Base-by-base conservation (phyloP, 495 filamentous ascomycete species). In the Xylaria bambusicola region DNA sequence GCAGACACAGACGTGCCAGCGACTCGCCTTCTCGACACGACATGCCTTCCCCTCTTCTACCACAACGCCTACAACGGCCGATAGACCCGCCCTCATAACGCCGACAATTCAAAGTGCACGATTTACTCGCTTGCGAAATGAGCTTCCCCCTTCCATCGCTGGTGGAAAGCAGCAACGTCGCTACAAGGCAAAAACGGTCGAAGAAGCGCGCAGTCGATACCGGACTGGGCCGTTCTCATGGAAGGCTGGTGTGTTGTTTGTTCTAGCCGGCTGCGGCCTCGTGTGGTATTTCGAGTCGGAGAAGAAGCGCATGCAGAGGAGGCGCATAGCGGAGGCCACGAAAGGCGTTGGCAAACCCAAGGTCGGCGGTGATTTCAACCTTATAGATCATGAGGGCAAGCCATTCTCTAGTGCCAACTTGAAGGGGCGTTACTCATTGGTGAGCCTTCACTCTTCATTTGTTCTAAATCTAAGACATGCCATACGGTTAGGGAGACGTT, bases 271-370 rank as follows among this genome's bases (percentile, higher is more conserved):
- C 60, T 83, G 74, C 2, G 89, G 86, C 38, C 84, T 98, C 64
- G 86, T 89, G 47, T 81, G 87, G 64, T 98, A 97, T 73, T 98
- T 98, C 79, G 89, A 89, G 53, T 78, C 82, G 56, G 94, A 98
- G 72, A 97, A 97, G 77, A 84, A 82, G 52, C 86, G 95, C 52
- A 83, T 98, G 83, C 86, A 92, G 69, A 82, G 92, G 58, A 87
- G 91, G 75, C 80, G 91, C 35, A 81, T 97, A 53, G 91, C 91
- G 2, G 92, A 98, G 72, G 86, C 92, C 70, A 86, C 87, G 47
- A 98, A 98, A 79, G 94, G 94, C 13, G 84, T 95, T 26, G 94
- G 94, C 3, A 86, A 78, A 74, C 94, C 94, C 44, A 96, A 95
- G 78, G 91, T 98, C 29, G 94, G 94, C 17, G 94, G 94, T 7